Evolutionary conservation across 1,284 basidiomycete genomes (phyloP).

Genomic region (Leccinum subrobustum): DNA sequence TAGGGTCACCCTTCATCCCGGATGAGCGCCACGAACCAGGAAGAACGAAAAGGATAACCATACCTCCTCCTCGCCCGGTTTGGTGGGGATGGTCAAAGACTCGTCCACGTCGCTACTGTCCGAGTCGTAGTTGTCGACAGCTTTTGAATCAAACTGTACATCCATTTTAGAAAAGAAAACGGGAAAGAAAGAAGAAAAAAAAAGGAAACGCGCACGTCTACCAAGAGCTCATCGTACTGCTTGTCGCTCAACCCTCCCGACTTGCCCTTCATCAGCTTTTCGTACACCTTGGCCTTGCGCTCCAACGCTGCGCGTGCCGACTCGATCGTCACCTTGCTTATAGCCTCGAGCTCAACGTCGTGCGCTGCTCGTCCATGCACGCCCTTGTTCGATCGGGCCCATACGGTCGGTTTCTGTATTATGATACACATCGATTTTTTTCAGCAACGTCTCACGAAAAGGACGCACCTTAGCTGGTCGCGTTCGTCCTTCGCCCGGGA

Average conservation of each 20-base stretch:
- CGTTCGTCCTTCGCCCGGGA: slow-evolving; percentile 54
- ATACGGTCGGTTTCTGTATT: slow-evolving; percentile 67
- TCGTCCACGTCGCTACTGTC: slow-evolving; percentile 77
- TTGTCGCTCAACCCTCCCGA: slow-evolving; percentile 76
- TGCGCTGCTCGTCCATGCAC: slow-evolving; percentile 58
- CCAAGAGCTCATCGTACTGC: slow-evolving; percentile 72
- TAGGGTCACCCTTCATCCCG: slow-evolving; percentile 58
- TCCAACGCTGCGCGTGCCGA: slow-evolving; percentile 67
- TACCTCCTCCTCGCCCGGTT: slow-evolving; percentile 39
- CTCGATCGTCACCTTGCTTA: slow-evolving; percentile 68
- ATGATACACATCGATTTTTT: too few species aligned
- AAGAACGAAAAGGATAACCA: slow-evolving; percentile 7
- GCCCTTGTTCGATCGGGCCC: slow-evolving; percentile 72
- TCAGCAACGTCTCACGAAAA: neutral
- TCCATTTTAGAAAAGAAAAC: slow-evolving; percentile 14
- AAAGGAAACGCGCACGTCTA: slow-evolving; percentile 67
- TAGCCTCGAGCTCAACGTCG: slow-evolving; percentile 64
- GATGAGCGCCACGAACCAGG: slow-evolving; percentile 2
- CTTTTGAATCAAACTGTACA: slow-evolving; percentile 71
- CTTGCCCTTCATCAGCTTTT: slow-evolving; percentile 78
- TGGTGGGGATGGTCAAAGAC: slow-evolving; percentile 56
- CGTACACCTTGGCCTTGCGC: slow-evolving; percentile 82
- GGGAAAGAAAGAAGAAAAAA: neutral
- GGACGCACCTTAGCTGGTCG: slow-evolving; percentile 59
- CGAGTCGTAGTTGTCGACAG: slow-evolving; percentile 52